These are phyloP conservation scores for Aethionema arabicum DNA, from an alignment of 345 rosid species.

Conservation along the genomic window DNA sequence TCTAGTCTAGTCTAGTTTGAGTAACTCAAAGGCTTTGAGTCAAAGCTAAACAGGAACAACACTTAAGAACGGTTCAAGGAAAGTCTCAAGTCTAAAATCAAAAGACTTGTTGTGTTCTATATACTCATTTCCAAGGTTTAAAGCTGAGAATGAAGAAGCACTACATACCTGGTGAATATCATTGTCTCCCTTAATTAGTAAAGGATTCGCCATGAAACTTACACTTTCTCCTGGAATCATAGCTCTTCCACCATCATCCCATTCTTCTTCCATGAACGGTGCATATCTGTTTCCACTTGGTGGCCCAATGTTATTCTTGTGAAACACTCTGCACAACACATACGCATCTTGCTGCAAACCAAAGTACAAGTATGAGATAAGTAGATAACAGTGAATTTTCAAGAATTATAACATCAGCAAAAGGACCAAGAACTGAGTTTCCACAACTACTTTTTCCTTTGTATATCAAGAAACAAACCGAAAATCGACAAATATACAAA, in stretches of 20 bases:
- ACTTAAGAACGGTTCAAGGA: too few relatives aligned
- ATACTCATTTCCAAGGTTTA: too few relatives aligned
- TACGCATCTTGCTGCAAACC: conserved; percentile 44
- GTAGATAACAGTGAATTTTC: conserved; percentile 3
- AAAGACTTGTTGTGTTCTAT: too few relatives aligned
- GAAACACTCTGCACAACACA: conserved; percentile 75
- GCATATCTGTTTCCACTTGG: conserved; percentile 62
- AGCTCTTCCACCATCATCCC: conserved; percentile 48
- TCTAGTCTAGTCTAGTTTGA: too few relatives aligned
- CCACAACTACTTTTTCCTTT: too few relatives aligned
- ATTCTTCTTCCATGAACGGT: conserved; percentile 59
- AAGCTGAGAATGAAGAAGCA: not conserved
- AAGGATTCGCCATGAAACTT: not conserved
- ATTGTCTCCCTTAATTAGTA: not conserved
- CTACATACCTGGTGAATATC: conserved; percentile 46
- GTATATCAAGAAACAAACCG: too few relatives aligned
- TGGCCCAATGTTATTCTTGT: conserved; percentile 68
- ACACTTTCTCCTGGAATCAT: conserved; percentile 50
- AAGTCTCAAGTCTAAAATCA: too few relatives aligned
- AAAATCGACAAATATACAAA: too few relatives aligned
- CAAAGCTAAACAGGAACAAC: too few relatives aligned
- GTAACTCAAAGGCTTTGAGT: too few relatives aligned
- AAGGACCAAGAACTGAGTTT: too few relatives aligned
- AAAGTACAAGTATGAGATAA: conserved; percentile 1
- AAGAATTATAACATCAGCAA: not conserved